Conservation (phyloP, 768 basidiomycete species). For the Trametes coccinea region DNA sequence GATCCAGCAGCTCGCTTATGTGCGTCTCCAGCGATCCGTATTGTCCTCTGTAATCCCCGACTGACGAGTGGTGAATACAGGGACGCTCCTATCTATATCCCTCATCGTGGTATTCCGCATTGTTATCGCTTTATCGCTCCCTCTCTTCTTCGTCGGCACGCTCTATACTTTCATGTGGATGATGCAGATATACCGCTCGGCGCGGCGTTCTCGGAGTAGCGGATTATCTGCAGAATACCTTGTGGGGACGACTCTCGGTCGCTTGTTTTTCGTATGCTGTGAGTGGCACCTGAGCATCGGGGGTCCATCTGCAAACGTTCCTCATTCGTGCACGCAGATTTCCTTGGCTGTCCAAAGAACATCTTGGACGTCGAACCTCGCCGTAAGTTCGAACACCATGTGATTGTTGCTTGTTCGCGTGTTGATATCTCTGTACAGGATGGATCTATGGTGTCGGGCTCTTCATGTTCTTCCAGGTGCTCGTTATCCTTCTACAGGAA, state of each 20-base stretch:
- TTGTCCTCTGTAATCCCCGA: background rate
- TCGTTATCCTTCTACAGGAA: slow-evolving; percentile 70
- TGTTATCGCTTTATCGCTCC: slow-evolving; percentile 64
- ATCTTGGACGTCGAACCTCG: slow-evolving; percentile 79
- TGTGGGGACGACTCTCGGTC: slow-evolving; percentile 70
- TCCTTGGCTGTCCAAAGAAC: slow-evolving; percentile 80
- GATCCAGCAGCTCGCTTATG: slow-evolving; percentile 75
- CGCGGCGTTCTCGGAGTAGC: slow-evolving; percentile 65
- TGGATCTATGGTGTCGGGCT: slow-evolving; percentile 65
- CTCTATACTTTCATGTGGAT: slow-evolving; percentile 85
- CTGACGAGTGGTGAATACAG: slow-evolving; percentile 35
- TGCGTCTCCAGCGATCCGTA: slow-evolving; percentile 37
- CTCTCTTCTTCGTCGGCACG: slow-evolving; percentile 61
- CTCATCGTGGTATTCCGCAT: slow-evolving; percentile 74
- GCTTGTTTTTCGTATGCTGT: slow-evolving; percentile 77
- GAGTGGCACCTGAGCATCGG: slow-evolving; percentile 13
- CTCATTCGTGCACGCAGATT: slow-evolving; percentile 52
- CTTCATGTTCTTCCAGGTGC: slow-evolving; percentile 63
- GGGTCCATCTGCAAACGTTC: background rate
- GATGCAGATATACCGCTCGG: slow-evolving; percentile 81
- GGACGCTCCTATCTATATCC: slow-evolving; percentile 67
- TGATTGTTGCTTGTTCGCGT: background rate
- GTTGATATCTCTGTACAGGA: slow-evolving; percentile 36
- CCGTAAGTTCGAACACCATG: slow-evolving; percentile 43
- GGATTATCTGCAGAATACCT: slow-evolving; percentile 72